phyloP scores from a whole-genome alignment of 495 filamentous ascomycete species.

The Penicillium ucsense region DNA sequence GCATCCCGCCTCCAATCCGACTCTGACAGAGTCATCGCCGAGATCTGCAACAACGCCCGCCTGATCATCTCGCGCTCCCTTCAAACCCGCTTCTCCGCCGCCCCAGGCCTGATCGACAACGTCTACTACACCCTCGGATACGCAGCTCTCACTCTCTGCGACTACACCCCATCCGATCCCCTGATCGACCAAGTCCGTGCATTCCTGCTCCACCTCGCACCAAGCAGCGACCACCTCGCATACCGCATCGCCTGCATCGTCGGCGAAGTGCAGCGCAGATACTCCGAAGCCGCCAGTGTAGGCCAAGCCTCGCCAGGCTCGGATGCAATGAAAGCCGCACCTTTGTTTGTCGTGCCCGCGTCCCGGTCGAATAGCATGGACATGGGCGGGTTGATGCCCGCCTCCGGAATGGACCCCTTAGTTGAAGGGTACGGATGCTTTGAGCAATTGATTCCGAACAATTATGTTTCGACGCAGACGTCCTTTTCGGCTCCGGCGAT shows the following conservation, averaged over 20 bases:
- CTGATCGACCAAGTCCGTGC: slow-evolving; percentile 29
- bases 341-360: slow-evolving; percentile 6
- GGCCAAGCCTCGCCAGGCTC: slow-evolving; percentile 4
- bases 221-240: slow-evolving; percentile 28
- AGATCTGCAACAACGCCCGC: slow-evolving; percentile 25
- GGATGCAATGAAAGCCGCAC: slow-evolving; percentile 3
- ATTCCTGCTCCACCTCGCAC: slow-evolving; percentile 28
- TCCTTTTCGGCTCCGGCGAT: slow-evolving; percentile 5
- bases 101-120: slow-evolving; percentile 27
- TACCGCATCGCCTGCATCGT: slow-evolving; percentile 26
- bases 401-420: slow-evolving; percentile 10
- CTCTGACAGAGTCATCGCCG: slow-evolving; percentile 18
- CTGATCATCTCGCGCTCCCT: slow-evolving; percentile 27
- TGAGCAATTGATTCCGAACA: slow-evolving; percentile 14
- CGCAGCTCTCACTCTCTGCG: slow-evolving; percentile 32
- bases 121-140: slow-evolving; percentile 31
- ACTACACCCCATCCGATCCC: slow-evolving; percentile 28
- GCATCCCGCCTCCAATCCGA: slow-evolving; percentile 20
- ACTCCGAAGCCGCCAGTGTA: slow-evolving; percentile 10
- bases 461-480: slow-evolving; percentile 8
- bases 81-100: slow-evolving; percentile 22
- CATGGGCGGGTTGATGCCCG: slow-evolving; percentile 12
- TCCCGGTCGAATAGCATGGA: slow-evolving; percentile 11
- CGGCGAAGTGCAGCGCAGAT: slow-evolving; percentile 20
- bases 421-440: slow-evolving; percentile 17